phyloP scores from a whole-genome alignment of 78 protist genomes.

The Anaeramoeba ignava region DNA sequence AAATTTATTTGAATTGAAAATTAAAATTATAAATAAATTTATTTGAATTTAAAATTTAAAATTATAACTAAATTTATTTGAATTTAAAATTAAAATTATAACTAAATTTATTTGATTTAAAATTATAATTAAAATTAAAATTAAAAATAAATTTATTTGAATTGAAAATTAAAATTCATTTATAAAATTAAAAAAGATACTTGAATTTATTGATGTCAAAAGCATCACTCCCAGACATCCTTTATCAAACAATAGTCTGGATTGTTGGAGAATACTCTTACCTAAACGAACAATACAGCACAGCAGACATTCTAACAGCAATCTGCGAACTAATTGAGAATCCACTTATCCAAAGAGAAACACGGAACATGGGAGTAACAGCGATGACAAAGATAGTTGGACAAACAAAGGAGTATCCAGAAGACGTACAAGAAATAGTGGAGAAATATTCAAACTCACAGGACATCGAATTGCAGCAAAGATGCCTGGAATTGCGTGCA shows the following conservation, averaged over 20 bases:
- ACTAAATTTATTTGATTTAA: too few relatives aligned
- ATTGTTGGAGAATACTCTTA: neutral
- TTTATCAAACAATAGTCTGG: neutral
- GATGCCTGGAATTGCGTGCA: neutral
- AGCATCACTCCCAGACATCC: neutral
- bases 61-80: too few relatives aligned
- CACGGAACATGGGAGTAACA: neutral
- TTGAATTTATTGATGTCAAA: neutral
- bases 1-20: too few relatives aligned
- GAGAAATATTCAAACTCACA: neutral
- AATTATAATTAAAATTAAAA: too few relatives aligned
- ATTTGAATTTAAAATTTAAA: too few relatives aligned
- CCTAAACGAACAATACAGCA: neutral
- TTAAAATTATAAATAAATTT: too few relatives aligned
- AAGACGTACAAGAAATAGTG: neutral
- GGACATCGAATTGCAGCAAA: neutral
- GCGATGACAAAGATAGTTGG: neutral
- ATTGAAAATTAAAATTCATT: too few relatives aligned
- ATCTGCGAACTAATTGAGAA: neutral
- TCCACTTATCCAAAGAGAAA: neutral
- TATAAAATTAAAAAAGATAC: too few relatives aligned
- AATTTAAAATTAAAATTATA: too few relatives aligned
- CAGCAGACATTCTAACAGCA: neutral
- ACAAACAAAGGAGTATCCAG: neutral
- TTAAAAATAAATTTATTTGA: too few relatives aligned